phyloP scores from a whole-genome alignment of 768 basidiomycete genomes.

The Paxillus involutus region DNA sequence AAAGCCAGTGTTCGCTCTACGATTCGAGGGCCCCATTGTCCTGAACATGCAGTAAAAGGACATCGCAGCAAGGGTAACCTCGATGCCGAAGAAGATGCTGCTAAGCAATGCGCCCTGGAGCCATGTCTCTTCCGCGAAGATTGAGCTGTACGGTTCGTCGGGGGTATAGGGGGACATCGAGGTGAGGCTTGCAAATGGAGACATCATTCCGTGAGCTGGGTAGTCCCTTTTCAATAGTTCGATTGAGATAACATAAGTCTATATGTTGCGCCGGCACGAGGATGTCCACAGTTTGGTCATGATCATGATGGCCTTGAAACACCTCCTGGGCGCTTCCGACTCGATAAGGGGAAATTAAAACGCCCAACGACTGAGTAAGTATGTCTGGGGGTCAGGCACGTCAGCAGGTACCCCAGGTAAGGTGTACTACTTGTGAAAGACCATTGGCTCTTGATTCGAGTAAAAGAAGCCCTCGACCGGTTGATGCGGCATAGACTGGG shows the following conservation, averaged over 20 bases:
- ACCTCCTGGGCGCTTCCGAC: not conserved
- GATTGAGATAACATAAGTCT: not conserved
- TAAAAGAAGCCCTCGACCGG: too few relatives aligned
- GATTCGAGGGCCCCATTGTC: not conserved
- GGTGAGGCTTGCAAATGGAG: not conserved
- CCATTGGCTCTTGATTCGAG: too few relatives aligned
- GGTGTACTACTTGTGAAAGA: too few relatives aligned
- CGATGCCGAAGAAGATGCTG: slow-evolving; percentile 11
- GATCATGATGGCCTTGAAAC: not conserved
- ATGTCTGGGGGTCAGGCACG: not conserved
- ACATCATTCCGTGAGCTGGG: not conserved
- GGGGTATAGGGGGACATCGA: not conserved
- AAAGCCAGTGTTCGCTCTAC: not conserved
- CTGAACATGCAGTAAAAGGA: slow-evolving; percentile 1
- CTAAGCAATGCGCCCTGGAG: slow-evolving; percentile 11
- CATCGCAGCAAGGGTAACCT: slow-evolving; percentile 2
- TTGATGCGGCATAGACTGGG: too few relatives aligned
- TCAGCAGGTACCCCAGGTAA: too few relatives aligned
- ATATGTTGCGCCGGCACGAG: not conserved
- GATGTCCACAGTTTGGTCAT: not conserved
- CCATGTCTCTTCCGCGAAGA: slow-evolving; percentile 11
- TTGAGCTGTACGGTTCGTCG: slow-evolving; percentile 1
- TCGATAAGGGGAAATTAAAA: not conserved
- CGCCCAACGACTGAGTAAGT: too few relatives aligned
- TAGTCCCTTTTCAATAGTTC: not conserved